Evolutionary conservation across 768 basidiomycete genomes (phyloP).

Genomic region (Russula sp.): DNA sequence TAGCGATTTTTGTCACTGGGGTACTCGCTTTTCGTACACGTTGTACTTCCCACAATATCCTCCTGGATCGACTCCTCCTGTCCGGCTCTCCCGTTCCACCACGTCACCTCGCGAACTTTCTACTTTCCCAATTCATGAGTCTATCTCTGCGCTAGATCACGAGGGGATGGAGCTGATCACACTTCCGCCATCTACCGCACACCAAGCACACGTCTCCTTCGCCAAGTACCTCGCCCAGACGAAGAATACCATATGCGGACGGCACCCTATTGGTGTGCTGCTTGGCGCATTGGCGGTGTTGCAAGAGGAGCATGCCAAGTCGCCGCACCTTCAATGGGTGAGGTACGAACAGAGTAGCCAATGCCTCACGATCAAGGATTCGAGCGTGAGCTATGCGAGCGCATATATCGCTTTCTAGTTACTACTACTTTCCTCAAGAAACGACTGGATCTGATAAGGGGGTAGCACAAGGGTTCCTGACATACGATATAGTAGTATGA

Average conservation of each 20-base stretch:
- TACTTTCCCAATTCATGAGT: conserved; percentile 68
- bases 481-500: neutral
- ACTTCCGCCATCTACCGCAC: conserved; percentile 46
- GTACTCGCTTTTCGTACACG: conserved; percentile 79
- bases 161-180: conserved; percentile 76
- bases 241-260: conserved; percentile 94
- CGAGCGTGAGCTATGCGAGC: conserved; percentile 96
- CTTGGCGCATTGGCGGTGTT: conserved; percentile 67
- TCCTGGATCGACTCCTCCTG: conserved; percentile 39
- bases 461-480: neutral
- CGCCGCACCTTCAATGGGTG: conserved; percentile 65
- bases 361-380: conserved; percentile 61
- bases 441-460: neutral
- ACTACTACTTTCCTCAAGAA: neutral
- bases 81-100: conserved; percentile 44
- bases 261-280: conserved; percentile 92
- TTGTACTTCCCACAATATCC: conserved; percentile 71
- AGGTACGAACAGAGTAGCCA: conserved; percentile 89
- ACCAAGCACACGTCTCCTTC: conserved; percentile 55
- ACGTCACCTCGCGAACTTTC: conserved; percentile 34
- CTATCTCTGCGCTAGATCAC: conserved; percentile 79
- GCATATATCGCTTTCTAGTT: conserved; percentile 65
- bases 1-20: conserved; percentile 99
- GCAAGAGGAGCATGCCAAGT: conserved; percentile 35
- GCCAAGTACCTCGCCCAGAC: conserved; percentile 62